Conservation (phyloP, 495 filamentous ascomycete species). For the Hamigera avellanea region DNA sequence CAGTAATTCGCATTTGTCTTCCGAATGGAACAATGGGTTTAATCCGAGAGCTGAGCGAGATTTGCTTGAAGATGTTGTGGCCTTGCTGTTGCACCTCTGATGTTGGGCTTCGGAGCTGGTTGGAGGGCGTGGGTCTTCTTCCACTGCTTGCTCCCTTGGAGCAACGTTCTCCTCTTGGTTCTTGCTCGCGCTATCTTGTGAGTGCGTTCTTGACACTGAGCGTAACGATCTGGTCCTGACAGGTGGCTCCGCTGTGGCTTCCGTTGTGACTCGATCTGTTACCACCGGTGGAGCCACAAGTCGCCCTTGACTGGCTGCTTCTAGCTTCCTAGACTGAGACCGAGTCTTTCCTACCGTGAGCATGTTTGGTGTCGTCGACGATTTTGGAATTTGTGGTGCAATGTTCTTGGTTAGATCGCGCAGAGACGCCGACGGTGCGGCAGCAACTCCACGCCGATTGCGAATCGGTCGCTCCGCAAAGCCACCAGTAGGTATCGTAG, state of each 20-base stretch:
- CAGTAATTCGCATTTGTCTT: slow-evolving; percentile 25
- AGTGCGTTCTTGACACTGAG: slow-evolving; percentile 3
- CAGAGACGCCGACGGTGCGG: slow-evolving; percentile 23
- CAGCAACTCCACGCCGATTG: slow-evolving; percentile 23
- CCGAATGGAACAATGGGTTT: slow-evolving; percentile 26
- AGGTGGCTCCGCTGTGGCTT: slow-evolving; percentile 1
- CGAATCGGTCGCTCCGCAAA: slow-evolving; percentile 34
- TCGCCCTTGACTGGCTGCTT: slow-evolving; percentile 19
- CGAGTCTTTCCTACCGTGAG: slow-evolving; percentile 34
- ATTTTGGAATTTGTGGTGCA: slow-evolving; percentile 16
- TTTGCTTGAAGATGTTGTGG: slow-evolving; percentile 14
- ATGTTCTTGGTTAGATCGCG: slow-evolving; percentile 19
- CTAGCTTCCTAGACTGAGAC: slow-evolving; percentile 32
- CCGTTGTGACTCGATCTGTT: slow-evolving; percentile 15
- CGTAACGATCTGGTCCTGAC: slow-evolving; percentile 4
- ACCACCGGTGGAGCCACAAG: slow-evolving; percentile 3
- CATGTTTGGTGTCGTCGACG: slow-evolving; percentile 20
- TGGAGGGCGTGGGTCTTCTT: slow-evolving; percentile 1
- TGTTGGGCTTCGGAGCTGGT: slow-evolving; percentile 6
- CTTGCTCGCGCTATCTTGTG: background rate
- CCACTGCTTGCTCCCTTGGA: slow-evolving; percentile 1
- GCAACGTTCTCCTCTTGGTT: background rate
- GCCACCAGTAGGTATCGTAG: slow-evolving; percentile 15
- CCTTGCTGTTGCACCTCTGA: slow-evolving; percentile 25
- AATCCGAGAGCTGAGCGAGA: slow-evolving; percentile 29